These are phyloP conservation scores for Penicillium malachiteum DNA, from an alignment of 495 filamentous ascomycete genomes.

Conservation along the genomic window DNA sequence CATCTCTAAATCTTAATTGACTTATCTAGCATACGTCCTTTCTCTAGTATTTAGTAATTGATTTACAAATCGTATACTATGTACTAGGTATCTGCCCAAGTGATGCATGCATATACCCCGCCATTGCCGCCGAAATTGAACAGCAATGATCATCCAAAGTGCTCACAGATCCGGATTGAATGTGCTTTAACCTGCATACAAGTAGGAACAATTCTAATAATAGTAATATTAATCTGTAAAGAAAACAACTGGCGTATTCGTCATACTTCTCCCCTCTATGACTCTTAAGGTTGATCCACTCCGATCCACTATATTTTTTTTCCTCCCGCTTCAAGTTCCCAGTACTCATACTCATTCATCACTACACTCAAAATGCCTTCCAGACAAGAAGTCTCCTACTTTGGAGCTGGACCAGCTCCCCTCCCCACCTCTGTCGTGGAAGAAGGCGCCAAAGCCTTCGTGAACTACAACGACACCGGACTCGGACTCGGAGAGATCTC, in stretches of 20 bases:
- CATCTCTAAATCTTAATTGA: too few relatives aligned
- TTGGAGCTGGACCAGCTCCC: conserved; percentile 83
- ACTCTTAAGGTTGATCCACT: conserved; percentile 23
- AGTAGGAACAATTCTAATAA: too few relatives aligned
- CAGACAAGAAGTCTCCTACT: conserved; percentile 67
- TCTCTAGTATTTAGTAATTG: neutral
- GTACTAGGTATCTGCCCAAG: neutral
- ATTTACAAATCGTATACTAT: neutral
- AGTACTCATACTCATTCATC: conserved; percentile 10
- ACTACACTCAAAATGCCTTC: conserved; percentile 21
- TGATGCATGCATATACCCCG: conserved; percentile 19
- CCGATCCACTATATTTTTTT: conserved; percentile 25
- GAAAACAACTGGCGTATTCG: too few relatives aligned
- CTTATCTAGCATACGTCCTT: neutral
- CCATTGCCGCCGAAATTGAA: conserved; percentile 11
- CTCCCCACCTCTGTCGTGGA: conserved; percentile 78
- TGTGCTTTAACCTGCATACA: too few relatives aligned
- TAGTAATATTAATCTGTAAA: too few relatives aligned
- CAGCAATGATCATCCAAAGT: neutral
- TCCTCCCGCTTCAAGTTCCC: conserved; percentile 11
- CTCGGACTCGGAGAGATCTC: conserved; percentile 76
- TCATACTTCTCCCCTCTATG: neutral
- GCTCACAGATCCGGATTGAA: neutral
- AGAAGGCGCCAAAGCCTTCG: conserved; percentile 67
- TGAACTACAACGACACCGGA: conserved; percentile 80